Evolutionary conservation across 2,329 filamentous ascomycete species (phyloP).

Genomic region (Aspergillus ustus): DNA sequence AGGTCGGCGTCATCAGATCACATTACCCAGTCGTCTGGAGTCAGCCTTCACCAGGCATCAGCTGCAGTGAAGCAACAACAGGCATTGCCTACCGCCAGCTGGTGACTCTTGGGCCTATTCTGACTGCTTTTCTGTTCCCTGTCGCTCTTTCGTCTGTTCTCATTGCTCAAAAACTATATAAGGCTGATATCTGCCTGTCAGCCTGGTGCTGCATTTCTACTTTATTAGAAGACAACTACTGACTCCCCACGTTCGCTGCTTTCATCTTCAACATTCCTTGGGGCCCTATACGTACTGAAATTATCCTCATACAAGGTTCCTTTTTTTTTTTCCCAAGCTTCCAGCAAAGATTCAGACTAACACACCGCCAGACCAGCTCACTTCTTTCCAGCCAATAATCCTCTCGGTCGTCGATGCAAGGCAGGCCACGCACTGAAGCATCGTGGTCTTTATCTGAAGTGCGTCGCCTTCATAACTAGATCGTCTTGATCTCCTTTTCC

Average conservation of each 20-base stretch:
- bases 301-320: background rate
- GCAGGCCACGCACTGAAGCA: conserved; percentile 11
- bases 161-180: background rate
- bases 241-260: background rate
- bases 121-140: background rate
- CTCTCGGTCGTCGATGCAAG: conserved; percentile 11
- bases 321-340: background rate
- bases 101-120: background rate
- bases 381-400: conserved; percentile 9
- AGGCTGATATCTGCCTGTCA: background rate
- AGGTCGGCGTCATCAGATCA: background rate
- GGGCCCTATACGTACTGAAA: background rate
- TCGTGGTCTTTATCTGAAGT: conserved; percentile 9
- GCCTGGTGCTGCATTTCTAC: background rate
- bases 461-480: background rate
- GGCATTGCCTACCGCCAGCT: background rate
- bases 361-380: conserved; percentile 17
- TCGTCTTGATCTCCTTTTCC: background rate
- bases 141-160: background rate
- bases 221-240: background rate
- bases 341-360: background rate
- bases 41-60: conserved; percentile 12
- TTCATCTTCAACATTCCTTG: background rate
- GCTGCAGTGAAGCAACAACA: background rate
- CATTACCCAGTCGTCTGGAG: background rate